A percentile compares a stretch with the other conserved stretches of the same genome.
phyloP scores from a whole-genome alignment of 2,329 filamentous ascomycete species.

The Stachybotrys elegans region DNA sequence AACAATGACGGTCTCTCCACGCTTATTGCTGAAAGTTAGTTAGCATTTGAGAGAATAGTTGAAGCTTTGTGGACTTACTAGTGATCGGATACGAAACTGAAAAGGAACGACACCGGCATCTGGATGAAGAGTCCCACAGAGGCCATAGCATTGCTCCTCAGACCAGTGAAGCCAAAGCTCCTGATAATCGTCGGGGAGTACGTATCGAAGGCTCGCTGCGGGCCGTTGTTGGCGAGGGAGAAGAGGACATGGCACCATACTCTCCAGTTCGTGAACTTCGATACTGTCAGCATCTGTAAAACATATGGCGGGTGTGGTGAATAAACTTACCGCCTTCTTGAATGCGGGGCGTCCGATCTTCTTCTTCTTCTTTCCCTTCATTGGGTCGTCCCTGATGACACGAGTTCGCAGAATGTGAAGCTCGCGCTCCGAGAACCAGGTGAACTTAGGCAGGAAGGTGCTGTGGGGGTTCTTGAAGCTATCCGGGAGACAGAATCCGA shows the following conservation, averaged over 20 bases:
- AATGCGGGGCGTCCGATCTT: constrained; percentile 38
- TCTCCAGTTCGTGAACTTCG: constrained; percentile 42
- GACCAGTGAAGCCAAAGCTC: constrained; percentile 43
- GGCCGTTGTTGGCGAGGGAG: constrained; percentile 42
- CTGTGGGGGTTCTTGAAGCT: constrained; percentile 37
- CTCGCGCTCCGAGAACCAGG: constrained; percentile 32
- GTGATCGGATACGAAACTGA: constrained; percentile 48
- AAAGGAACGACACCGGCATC: constrained; percentile 45
- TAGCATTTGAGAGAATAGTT: not conserved
- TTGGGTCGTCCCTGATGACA: constrained; percentile 37
- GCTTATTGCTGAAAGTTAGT: constrained; percentile 30
- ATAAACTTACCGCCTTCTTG: constrained; percentile 32
- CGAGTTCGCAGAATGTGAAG: constrained; percentile 35
- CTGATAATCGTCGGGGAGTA: constrained; percentile 51
- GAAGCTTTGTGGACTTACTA: constrained; percentile 33
- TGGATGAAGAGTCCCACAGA: constrained; percentile 49
- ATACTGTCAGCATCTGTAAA: constrained; percentile 3
- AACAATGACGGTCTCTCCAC: constrained; percentile 47
- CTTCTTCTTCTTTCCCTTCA: constrained; percentile 43
- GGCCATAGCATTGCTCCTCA: constrained; percentile 48
- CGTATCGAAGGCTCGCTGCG: constrained; percentile 42
- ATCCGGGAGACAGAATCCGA: constrained; percentile 39
- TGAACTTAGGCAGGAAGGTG: constrained; percentile 30
- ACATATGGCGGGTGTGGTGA: fast-evolving
- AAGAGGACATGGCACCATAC: constrained; percentile 49